Conservation (phyloP, 2,329 filamentous ascomycete genomes). For the Bipolaris gigantea region DNA sequence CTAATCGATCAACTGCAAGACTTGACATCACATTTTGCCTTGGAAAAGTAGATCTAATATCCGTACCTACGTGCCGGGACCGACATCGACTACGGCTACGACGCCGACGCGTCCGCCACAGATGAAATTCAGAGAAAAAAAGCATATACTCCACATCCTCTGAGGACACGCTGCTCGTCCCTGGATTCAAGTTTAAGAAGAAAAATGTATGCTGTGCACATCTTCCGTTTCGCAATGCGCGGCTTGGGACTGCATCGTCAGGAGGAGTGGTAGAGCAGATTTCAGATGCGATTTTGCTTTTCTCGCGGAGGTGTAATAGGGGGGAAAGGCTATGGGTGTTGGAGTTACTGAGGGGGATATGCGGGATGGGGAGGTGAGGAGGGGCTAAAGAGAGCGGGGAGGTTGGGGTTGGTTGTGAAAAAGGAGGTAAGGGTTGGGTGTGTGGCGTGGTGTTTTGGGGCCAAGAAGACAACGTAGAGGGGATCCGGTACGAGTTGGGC, state of each 20-base stretch:
- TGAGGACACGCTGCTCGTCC: not conserved
- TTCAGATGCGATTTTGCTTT: conserved; percentile 18
- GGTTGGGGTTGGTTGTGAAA: not conserved
- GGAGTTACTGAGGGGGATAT: not conserved
- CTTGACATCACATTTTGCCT: not conserved
- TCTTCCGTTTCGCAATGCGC: not conserved
- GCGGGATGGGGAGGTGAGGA: not conserved
- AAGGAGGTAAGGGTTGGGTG: not conserved
- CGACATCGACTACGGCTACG: not conserved
- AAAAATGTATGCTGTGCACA: not conserved
- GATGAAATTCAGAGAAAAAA: not conserved
- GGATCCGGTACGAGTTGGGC: no score
- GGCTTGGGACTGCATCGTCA: not conserved
- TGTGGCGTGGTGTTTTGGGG: not conserved
- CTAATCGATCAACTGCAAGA: not conserved
- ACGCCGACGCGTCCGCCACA: not conserved
- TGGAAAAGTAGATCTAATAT: not conserved
- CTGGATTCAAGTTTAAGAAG: not conserved
- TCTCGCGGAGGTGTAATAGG: conserved; percentile 19
- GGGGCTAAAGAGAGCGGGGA: not conserved
- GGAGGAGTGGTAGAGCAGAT: conserved; percentile 21
- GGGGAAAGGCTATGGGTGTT: conserved; percentile 7
- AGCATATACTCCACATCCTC: not conserved
- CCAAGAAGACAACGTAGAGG: not conserved
- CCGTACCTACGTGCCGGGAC: no score